phyloP scores from a whole-genome alignment of 2,329 filamentous ascomycete species.

The Curvularia lunata region DNA sequence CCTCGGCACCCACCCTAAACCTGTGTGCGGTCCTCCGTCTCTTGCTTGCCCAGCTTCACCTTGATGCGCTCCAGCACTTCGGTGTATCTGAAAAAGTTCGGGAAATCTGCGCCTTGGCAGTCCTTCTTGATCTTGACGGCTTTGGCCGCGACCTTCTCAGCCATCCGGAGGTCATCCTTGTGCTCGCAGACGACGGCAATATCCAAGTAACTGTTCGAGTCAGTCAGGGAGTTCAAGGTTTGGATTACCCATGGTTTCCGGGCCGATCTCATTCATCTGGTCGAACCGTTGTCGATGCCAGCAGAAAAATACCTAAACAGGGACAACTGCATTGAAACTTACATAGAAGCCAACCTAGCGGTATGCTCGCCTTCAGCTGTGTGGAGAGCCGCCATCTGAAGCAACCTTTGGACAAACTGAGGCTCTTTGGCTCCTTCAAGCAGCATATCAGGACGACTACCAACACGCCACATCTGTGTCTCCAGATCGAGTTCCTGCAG shows the following conservation, averaged over 20 bases:
- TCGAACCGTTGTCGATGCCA: not conserved
- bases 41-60: constrained; percentile 7
- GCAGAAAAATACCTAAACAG: not conserved
- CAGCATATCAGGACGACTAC: constrained; percentile 11
- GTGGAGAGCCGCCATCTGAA: constrained; percentile 39
- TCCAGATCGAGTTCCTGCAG: constrained; percentile 46
- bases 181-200: constrained; percentile 42
- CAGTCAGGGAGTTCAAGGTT: not conserved
- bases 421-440: constrained; percentile 19
- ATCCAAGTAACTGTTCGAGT: constrained; percentile 37
- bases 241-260: not conserved
- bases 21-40: not conserved
- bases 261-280: not conserved
- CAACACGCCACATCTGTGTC: constrained; percentile 25
- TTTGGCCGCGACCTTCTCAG: constrained; percentile 27
- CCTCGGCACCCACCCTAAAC: not conserved
- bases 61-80: constrained; percentile 32
- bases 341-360: constrained; percentile 34
- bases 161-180: constrained; percentile 30
- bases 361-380: constrained; percentile 35
- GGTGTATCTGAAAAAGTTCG: constrained; percentile 31
- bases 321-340: constrained; percentile 16
- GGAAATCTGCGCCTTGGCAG: constrained; percentile 38
- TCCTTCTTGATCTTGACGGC: constrained; percentile 38
- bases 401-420: constrained; percentile 28